A percentile compares a stretch with the other conserved stretches of the same genome.
phyloP scores from a whole-genome alignment of 2,329 filamentous ascomycete genomes.

The Atkinsonella texensis region DNA sequence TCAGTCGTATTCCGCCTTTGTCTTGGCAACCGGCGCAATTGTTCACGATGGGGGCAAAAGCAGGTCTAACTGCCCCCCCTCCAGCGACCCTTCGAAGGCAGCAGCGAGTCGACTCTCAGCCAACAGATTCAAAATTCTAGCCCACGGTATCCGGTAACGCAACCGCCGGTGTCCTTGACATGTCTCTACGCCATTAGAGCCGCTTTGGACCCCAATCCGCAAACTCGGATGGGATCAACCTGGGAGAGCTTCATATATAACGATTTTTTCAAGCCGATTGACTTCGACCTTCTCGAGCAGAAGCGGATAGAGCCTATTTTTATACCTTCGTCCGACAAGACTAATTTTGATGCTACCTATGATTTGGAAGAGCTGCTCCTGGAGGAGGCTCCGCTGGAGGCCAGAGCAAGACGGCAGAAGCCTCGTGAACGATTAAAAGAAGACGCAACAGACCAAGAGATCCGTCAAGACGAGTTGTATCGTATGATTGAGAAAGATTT shows the following conservation, averaged over 20 bases:
- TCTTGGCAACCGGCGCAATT: background rate
- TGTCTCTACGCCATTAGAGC: constrained; percentile 84
- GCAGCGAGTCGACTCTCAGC: constrained; percentile 68
- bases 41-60: too few species aligned
- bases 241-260: constrained; percentile 81
- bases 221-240: constrained; percentile 70
- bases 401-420: constrained; percentile 83
- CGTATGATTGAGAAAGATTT: constrained; percentile 91
- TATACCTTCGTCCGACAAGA: constrained; percentile 89
- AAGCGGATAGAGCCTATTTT: constrained; percentile 90
- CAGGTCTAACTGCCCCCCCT: background rate
- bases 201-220: constrained; percentile 68
- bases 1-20: background rate
- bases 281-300: constrained; percentile 72
- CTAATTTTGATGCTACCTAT: constrained; percentile 97
- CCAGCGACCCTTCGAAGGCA: constrained; percentile 85
- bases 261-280: constrained; percentile 76
- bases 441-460: constrained; percentile 90
- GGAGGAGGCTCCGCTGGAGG: constrained; percentile 90
- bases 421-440: constrained; percentile 84
- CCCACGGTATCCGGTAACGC: constrained; percentile 84
- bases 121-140: constrained; percentile 69
- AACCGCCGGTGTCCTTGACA: constrained; percentile 74
- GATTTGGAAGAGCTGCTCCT: constrained; percentile 87
- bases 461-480: constrained; percentile 87